These are phyloP conservation scores for Aspergillus ostianus DNA, from an alignment of 495 filamentous ascomycete species.

Conservation along the genomic window DNA sequence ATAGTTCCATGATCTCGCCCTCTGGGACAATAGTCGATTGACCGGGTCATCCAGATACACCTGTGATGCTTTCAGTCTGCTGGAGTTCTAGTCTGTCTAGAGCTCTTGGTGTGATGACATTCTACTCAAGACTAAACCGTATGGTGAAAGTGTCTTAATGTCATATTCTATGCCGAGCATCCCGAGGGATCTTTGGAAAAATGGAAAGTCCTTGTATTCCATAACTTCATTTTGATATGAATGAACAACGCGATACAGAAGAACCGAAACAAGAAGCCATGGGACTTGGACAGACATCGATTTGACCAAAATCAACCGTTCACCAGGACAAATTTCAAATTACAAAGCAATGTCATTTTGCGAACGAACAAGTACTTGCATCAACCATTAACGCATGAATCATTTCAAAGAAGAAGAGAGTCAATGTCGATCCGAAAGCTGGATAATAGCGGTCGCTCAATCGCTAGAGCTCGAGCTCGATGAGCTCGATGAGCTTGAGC, in stretches of 20 bases:
- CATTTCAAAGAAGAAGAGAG: background rate
- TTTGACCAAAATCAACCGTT: background rate
- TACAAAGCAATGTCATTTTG: too few species aligned
- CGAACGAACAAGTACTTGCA: background rate
- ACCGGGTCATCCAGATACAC: background rate
- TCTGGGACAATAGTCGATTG: background rate
- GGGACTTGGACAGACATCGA: background rate
- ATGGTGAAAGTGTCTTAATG: background rate
- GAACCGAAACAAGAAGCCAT: background rate
- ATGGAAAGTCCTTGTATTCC: background rate
- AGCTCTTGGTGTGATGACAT: background rate
- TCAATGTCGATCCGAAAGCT: background rate
- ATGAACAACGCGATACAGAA: background rate
- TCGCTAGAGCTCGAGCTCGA: conserved; percentile 19
- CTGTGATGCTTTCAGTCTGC: background rate
- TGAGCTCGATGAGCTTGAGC: conserved; percentile 19
- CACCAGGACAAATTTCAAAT: background rate
- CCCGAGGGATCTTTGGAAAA: too few species aligned
- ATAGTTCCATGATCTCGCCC: background rate
- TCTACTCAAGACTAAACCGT: background rate
- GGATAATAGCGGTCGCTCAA: conserved; percentile 2
- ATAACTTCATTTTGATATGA: background rate
- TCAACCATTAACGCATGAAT: background rate
- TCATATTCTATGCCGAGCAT: background rate
- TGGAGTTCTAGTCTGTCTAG: background rate